These are phyloP conservation scores for Fusarium verticillioides DNA, from an alignment of 2,329 filamentous ascomycete species.

Conservation along the genomic window DNA sequence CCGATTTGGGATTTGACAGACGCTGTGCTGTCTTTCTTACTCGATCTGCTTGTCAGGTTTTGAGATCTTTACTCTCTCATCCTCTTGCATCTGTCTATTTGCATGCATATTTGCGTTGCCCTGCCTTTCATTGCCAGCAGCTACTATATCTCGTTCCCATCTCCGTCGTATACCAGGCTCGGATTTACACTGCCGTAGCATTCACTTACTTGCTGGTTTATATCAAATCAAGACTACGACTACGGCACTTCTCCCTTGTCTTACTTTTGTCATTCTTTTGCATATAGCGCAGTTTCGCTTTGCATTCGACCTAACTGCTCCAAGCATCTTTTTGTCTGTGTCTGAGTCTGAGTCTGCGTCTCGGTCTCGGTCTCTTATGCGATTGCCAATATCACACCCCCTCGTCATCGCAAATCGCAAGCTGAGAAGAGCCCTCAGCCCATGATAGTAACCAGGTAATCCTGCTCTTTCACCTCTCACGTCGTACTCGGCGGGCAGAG, in stretches of 20 bases:
- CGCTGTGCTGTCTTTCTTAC: slow-evolving; percentile 27
- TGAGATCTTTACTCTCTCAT: slow-evolving; percentile 20
- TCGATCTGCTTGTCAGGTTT: slow-evolving; percentile 30
- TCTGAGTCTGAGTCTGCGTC: slow-evolving; percentile 2
- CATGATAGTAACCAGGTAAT: slow-evolving; percentile 10
- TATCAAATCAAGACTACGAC: slow-evolving; percentile 16
- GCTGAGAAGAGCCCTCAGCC: slow-evolving; percentile 4
- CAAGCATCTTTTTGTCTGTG: slow-evolving; percentile 23
- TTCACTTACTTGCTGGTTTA: slow-evolving; percentile 17
- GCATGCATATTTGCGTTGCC: slow-evolving; percentile 21
- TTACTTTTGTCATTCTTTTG: slow-evolving; percentile 19
- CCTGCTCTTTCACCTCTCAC: slow-evolving; percentile 12
- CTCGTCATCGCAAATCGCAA: slow-evolving; percentile 30
- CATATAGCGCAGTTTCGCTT: slow-evolving; percentile 30
- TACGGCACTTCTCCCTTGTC: slow-evolving; percentile 12
- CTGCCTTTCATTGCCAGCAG: slow-evolving; percentile 4
- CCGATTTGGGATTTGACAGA: slow-evolving; percentile 33
- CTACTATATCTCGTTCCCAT: neutral
- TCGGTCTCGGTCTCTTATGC: slow-evolving; percentile 5
- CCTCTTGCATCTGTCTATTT: slow-evolving; percentile 15
- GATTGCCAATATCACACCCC: slow-evolving; percentile 25
- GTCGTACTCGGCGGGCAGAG: slow-evolving; percentile 10
- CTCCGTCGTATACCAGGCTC: neutral
- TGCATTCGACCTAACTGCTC: slow-evolving; percentile 18
- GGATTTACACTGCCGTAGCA: slow-evolving; percentile 4